Conservation (phyloP, 2,329 filamentous ascomycete genomes). For the Rhinocladiella similis region DNA sequence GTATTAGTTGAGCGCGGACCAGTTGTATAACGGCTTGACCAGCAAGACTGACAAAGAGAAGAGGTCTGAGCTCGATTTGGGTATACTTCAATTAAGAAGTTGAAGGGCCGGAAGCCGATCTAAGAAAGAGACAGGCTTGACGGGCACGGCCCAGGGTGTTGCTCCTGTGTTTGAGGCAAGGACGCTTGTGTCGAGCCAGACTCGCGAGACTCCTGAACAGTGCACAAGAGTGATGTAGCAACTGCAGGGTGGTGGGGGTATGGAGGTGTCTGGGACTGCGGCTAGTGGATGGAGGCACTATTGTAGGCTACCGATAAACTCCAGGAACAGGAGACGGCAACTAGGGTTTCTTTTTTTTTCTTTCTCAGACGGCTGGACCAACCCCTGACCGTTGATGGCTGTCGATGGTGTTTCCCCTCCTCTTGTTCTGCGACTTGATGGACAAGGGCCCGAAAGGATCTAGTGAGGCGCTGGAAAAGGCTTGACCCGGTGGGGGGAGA, state of each 20-base stretch:
- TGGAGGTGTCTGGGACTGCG: constrained; percentile 4
- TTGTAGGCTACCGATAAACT: constrained; percentile 27
- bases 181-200: constrained; percentile 18
- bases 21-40: constrained; percentile 17
- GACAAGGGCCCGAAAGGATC: not conserved
- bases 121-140: constrained; percentile 1
- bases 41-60: constrained; percentile 16
- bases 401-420: constrained; percentile 4
- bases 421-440: not conserved
- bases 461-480: constrained; percentile 10
- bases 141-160: constrained; percentile 24
- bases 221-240: constrained; percentile 25
- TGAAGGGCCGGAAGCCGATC: not conserved
- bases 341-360: constrained; percentile 26
- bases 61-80: constrained; percentile 16
- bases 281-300: constrained; percentile 19
- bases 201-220: constrained; percentile 25
- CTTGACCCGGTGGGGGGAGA: constrained; percentile 22
- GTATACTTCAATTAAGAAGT: constrained; percentile 13
- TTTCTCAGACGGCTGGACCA: constrained; percentile 6
- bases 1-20: constrained; percentile 17
- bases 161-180: constrained; percentile 28
- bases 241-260: constrained; percentile 18
- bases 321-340: constrained; percentile 9
- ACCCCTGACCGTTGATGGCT: constrained; percentile 13